These are phyloP conservation scores for Vitis amurensis DNA, from an alignment of 164 flowering plant genomes.

Conservation along the genomic window DNA sequence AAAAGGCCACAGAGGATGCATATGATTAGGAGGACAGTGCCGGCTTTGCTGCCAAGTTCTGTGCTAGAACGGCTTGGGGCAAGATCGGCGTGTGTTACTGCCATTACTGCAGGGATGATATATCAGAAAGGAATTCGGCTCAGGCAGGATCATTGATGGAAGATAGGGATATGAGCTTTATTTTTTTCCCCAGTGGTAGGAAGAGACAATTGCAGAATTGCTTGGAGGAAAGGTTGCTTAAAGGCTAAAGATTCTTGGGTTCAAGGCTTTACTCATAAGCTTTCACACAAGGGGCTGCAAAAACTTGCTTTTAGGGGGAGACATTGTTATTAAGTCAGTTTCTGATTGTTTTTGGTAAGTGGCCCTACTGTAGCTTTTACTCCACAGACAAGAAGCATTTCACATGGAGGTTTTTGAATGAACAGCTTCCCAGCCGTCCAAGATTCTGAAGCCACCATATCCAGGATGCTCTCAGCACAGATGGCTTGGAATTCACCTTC, in stretches of 20 bases:
- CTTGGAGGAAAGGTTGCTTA: constrained; percentile 85
- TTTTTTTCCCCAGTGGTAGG: not conserved
- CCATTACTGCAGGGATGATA: constrained; percentile 29
- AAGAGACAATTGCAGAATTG: constrained; percentile 42
- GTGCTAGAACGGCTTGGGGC: constrained; percentile 43
- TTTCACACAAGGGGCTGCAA: constrained; percentile 22
- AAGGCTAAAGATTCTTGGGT: constrained; percentile 56
- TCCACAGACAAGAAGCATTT: no score
- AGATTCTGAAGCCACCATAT: not conserved
- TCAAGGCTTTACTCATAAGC: constrained; percentile 20
- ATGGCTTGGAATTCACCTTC: no score
- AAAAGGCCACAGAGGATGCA: constrained; percentile 69
- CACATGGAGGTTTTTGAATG: no score
- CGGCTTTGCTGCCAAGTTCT: constrained; percentile 65
- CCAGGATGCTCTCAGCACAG: no score
- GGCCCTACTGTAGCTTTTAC: no score
- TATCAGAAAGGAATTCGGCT: not conserved
- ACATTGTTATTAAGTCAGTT: no score
- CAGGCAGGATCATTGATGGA: constrained; percentile 4
- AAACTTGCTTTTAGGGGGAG: not conserved
- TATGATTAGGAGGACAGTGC: constrained; percentile 51
- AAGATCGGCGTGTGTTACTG: constrained; percentile 89
- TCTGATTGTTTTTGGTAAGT: no score
- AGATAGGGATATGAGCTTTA: not conserved
- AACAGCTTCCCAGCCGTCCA: no score